phyloP scores from a whole-genome alignment of 2,329 filamentous ascomycete genomes.

The Monilinia fructicola region DNA sequence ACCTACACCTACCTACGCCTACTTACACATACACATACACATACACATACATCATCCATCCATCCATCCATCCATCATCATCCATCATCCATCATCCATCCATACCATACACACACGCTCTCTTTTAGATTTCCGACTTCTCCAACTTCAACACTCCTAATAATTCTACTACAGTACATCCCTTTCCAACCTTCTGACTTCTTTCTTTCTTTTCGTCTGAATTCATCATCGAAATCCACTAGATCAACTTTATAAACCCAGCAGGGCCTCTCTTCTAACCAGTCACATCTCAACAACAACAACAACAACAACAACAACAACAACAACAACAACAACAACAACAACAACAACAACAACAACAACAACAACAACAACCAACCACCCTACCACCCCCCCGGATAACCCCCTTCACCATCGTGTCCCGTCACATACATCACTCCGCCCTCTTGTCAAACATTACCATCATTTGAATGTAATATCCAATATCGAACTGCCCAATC shows the following conservation, averaged over 20 bases:
- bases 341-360: too few species aligned
- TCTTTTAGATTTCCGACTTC: background rate
- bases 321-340: too few species aligned
- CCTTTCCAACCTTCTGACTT: constrained; percentile 19
- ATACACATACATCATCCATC: background rate
- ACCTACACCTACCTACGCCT: too few species aligned
- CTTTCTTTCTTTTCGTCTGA: background rate
- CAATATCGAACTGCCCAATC: constrained; percentile 20
- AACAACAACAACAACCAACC: background rate
- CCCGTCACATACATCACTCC: constrained; percentile 25
- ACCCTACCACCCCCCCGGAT: background rate
- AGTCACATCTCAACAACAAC: constrained; percentile 19
- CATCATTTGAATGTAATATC: constrained; percentile 8
- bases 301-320: too few species aligned
- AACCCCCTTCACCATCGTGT: constrained; percentile 25
- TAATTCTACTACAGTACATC: background rate
- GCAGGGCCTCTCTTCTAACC: background rate
- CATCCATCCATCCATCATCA: too few species aligned
- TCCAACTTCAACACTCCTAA: background rate
- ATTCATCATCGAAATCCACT: background rate
- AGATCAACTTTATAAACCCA: constrained; percentile 17
- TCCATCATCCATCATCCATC: too few species aligned
- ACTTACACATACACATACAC: background rate
- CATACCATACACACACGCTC: too few species aligned
- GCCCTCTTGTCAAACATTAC: constrained; percentile 30